Conservation (phyloP, 108 stramenopile species). For the Epipyxis sp. region DNA sequence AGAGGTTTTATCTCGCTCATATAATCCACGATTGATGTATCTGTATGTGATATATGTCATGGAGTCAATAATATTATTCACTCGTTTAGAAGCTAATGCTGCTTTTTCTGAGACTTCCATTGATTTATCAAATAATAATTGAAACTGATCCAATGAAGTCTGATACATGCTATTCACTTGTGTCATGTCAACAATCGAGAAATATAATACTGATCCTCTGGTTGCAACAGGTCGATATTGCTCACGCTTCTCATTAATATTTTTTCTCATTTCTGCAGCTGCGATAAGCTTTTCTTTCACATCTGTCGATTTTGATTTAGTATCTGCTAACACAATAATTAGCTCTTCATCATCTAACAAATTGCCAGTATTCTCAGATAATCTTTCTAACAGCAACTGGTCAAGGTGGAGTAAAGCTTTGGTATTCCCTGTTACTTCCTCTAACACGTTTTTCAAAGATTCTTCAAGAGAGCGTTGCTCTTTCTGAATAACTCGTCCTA, state of each 20-base stretch:
- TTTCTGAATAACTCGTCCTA: constrained; percentile 54
- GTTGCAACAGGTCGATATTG: constrained; percentile 58
- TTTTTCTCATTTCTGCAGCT: constrained; percentile 46
- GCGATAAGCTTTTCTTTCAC: constrained; percentile 51
- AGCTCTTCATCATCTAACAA: constrained; percentile 57
- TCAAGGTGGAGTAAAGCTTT: constrained; percentile 45
- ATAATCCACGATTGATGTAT: constrained; percentile 55
- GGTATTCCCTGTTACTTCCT: constrained; percentile 50
- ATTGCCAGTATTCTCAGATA: constrained; percentile 54
- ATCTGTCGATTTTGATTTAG: constrained; percentile 52
- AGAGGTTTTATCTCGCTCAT: constrained; percentile 55
- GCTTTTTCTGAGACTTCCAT: constrained; percentile 52
- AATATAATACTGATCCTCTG: constrained; percentile 53
- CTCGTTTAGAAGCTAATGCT: constrained; percentile 39
- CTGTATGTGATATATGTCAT: constrained; percentile 49
- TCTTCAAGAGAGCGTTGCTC: constrained; percentile 57
- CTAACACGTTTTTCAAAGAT: constrained; percentile 45
- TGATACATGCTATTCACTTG: constrained; percentile 58
- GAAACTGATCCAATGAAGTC: constrained; percentile 54
- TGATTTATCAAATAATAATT: constrained; percentile 38
- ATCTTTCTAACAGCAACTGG: constrained; percentile 45
- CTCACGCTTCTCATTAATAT: constrained; percentile 56
- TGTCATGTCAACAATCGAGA: constrained; percentile 48
- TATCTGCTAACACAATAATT: constrained; percentile 48
- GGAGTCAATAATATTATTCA: constrained; percentile 43